A percentile compares a stretch with the other conserved stretches of the same genome.
Conservation (phyloP, 805 yeast genomes). For the Metschnikowia similis region DNA sequence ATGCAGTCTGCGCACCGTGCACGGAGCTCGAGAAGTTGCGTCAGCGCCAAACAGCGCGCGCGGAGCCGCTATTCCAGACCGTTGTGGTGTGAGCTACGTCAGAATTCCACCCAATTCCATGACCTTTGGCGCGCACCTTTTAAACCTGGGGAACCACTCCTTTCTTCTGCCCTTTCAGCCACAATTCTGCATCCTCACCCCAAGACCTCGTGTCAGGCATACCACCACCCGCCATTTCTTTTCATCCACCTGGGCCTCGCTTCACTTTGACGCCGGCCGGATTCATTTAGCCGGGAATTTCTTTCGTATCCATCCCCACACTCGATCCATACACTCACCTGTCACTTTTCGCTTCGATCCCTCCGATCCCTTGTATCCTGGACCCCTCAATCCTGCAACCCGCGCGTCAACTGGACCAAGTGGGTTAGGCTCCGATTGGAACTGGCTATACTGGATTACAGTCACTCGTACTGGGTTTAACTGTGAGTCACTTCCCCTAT, state of each 20-base stretch:
- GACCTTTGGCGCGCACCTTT: conserved; percentile 1
- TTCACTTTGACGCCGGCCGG: no score
- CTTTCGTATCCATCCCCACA: not conserved
- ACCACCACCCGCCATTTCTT: not conserved
- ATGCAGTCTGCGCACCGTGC: not conserved
- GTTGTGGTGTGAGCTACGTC: not conserved
- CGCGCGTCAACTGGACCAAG: no score
- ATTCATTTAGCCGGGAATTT: no score
- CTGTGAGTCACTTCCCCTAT: no score
- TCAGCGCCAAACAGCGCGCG: not conserved
- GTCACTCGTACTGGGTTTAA: no score
- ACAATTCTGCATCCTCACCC: not conserved
- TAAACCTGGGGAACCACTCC: not conserved
- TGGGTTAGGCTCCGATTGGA: no score
- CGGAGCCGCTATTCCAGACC: no score
- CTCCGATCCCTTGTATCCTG: no score
- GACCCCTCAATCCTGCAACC: no score
- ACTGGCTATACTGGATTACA: no score
- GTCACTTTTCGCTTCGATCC: no score
- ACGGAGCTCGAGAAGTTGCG: not conserved
- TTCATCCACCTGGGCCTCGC: not conserved
- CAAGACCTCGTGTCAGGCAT: not conserved
- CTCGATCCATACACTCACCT: not conserved
- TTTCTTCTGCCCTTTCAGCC: not conserved
- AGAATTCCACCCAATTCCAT: conserved; percentile 3